Evolutionary conservation across 2,329 filamentous ascomycete genomes (phyloP), one percentile per base, ranked within the genome.

Genomic region (Byssoonygena ceratinophila): DNA sequence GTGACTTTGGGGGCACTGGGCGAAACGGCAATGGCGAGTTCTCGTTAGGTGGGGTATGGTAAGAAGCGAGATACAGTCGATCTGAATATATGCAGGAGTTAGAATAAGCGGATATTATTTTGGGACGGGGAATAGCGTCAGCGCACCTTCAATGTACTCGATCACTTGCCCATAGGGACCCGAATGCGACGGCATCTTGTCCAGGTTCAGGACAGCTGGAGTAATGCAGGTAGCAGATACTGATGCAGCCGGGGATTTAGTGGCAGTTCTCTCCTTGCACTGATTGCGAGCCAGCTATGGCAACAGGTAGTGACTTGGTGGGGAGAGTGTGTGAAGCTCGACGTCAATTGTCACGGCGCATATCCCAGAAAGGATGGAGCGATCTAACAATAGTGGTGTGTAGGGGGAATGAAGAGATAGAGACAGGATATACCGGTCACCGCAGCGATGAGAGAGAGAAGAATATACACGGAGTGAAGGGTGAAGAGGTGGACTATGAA

Each of bases 61-160:
- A 98, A 36, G 91, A 90, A 59, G 88, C 92, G 59, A 98, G 83
- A 68, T 97, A 98, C 47, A 98, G 78, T 54, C 91, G 88, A 73
- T 96, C 92, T 59, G 22, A 2, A 32, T 40, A 34, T 57, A 57
- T 40, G 39, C 54, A 51, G 60, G 50, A 59, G 23, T 55, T 16
- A 52, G 41, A 27, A 16, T 34, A 58, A 6, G 20, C 61, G 59
- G 47, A 54, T 51, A 39, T 56, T 34, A 23, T 9, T 12, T 16
- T 6, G 22, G 23, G n/a, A n/a, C 12, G 46, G 25, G 51, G 49
- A 55, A 27, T 27, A 3, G 31, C 40, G 18, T 36, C 53, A 44
- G 31, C 80, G 64, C 77, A 94, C 89, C 87, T 75, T 89, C 86
- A 63, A 96, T 94, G 71, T 95, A 96, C 75, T 96, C 90, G 66